Conservation (phyloP, 73 alveolate species). For the Tetrahymena thermophila region DNA sequence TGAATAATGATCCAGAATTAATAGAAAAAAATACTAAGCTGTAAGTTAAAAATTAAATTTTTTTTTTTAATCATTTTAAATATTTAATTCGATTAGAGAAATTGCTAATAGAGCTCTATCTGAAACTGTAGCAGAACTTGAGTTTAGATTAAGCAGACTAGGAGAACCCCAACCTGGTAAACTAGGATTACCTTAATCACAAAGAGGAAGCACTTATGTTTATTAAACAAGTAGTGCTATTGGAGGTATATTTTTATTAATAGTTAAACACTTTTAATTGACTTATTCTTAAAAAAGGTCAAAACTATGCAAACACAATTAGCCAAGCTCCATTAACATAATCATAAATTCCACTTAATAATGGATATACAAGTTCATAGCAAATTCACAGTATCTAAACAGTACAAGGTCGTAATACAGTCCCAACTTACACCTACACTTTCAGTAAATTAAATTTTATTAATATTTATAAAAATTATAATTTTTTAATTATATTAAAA, state of each 20-base stretch:
- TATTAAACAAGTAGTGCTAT: background rate
- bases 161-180: background rate
- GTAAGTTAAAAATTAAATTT: background rate
- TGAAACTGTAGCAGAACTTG: background rate
- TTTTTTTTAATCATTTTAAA: background rate
- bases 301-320: background rate
- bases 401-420: background rate
- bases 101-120: background rate
- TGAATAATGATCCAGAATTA: background rate
- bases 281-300: background rate
- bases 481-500: background rate
- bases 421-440: background rate
- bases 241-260: background rate
- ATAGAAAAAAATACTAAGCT: background rate
- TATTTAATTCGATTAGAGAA: background rate
- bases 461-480: background rate
- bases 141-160: background rate
- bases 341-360: background rate
- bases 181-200: background rate
- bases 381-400: background rate
- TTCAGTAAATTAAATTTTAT: background rate
- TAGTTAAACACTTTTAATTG: background rate
- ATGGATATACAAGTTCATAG: background rate
- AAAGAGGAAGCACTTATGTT: background rate
- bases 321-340: background rate